Conservation (phyloP, 2,329 filamentous ascomycete genomes). For the Ophiostoma populinum region DNA sequence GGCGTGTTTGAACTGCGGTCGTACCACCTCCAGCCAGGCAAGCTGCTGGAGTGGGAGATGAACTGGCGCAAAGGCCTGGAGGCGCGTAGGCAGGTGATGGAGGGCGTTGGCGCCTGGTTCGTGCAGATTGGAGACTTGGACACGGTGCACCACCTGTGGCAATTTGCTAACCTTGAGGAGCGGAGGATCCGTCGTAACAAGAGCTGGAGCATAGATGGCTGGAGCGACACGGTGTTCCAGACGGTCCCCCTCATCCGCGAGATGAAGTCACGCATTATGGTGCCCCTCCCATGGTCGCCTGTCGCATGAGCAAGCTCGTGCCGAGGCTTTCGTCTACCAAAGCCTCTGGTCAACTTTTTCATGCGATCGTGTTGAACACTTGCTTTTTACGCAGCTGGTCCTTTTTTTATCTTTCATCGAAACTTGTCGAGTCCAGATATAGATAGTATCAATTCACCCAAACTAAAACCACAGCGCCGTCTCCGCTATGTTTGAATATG, state of each 20-base stretch:
- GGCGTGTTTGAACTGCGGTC: constrained; percentile 92
- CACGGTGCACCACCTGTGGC: constrained; percentile 95
- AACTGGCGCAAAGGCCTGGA: constrained; percentile 90
- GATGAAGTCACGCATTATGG: constrained; percentile 87
- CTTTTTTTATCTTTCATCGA: too few species aligned
- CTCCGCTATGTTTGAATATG: too few species aligned
- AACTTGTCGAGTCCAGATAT: too few species aligned
- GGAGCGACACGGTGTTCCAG: constrained; percentile 96
- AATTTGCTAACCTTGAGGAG: constrained; percentile 93
- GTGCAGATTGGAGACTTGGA: constrained; percentile 96
- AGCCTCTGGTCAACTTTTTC: neutral
- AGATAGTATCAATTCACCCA: too few species aligned
- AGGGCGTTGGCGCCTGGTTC: constrained; percentile 96
- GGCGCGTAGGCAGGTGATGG: constrained; percentile 91
- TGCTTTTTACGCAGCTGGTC: too few species aligned
- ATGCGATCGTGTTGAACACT: neutral
- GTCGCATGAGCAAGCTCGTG: constrained; percentile 43
- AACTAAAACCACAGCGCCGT: too few species aligned
- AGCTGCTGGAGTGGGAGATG: constrained; percentile 94
- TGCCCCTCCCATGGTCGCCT: constrained; percentile 93
- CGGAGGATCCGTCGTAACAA: constrained; percentile 77
- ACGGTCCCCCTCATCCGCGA: constrained; percentile 91
- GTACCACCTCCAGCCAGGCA: constrained; percentile 89
- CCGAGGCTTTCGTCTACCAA: neutral
- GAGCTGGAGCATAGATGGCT: constrained; percentile 89